A percentile compares a stretch with the other conserved stretches of the same genome.
Conservation (phyloP, 169 alveolate species). For the Perkinsus olseni region DNA sequence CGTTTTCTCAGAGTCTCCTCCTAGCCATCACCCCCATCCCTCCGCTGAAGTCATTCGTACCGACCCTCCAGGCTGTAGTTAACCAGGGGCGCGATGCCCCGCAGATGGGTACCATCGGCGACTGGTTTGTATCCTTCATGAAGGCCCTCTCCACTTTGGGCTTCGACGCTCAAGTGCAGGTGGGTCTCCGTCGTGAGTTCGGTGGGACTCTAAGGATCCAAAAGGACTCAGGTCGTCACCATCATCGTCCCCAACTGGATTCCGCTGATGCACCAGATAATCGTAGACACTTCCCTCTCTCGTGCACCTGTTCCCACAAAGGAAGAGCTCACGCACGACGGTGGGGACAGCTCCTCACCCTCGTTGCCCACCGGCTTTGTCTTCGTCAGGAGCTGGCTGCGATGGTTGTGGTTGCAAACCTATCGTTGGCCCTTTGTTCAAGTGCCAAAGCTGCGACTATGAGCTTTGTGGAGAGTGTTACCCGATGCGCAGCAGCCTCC, state of each 20-base stretch:
- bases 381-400: neutral
- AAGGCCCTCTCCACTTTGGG: neutral
- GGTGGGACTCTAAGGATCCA: too few relatives aligned
- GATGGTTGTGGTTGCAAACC: neutral
- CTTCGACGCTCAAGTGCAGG: neutral
- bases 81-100: neutral
- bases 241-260: neutral
- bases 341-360: neutral
- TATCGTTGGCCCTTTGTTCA: neutral
- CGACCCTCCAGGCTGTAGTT: neutral
- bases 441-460: neutral
- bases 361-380: neutral
- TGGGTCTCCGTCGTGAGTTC: too few relatives aligned
- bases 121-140: neutral
- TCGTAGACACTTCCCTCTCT: neutral
- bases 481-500: neutral
- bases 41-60: neutral
- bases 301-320: neutral
- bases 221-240: neutral
- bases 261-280: neutral
- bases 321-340: neutral
- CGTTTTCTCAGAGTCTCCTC: neutral
- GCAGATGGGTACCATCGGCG: neutral
- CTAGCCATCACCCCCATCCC: neutral
- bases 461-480: neutral